Percentiles rank a stretch among this genome's conserved stretches.
Evolutionary conservation across 2,329 filamentous ascomycete species (phyloP).

Genomic region (Trichoderma breve): DNA sequence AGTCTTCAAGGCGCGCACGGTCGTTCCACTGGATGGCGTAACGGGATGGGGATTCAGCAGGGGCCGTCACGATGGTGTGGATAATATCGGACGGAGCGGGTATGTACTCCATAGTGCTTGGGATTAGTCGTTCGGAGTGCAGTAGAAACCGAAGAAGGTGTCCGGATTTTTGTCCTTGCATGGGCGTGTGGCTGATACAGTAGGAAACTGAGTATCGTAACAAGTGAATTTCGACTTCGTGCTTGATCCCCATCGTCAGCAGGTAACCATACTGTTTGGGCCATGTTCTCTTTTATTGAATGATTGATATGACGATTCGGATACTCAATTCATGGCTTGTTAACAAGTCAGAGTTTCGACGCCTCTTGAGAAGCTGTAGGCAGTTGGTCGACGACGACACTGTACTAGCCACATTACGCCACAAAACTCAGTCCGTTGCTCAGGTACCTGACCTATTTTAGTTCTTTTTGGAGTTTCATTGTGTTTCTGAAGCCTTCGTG

Average conservation of each 20-base stretch:
- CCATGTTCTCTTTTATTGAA: no score
- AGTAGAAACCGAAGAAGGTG: background rate
- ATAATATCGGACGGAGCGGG: conserved; percentile 11
- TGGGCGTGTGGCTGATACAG: background rate
- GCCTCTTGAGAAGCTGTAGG: background rate
- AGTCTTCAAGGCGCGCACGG: conserved; percentile 10
- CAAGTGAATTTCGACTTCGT: background rate
- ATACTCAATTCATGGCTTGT: background rate
- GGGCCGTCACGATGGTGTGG: conserved; percentile 17
- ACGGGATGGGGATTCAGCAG: conserved; percentile 11
- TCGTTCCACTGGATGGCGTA: conserved; percentile 16
- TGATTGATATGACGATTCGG: background rate
- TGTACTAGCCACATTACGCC: background rate
- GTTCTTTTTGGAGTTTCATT: background rate
- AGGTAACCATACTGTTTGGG: background rate
- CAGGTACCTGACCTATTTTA: background rate
- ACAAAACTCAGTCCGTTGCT: background rate
- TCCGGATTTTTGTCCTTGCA: background rate
- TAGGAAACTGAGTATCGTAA: background rate
- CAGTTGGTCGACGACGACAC: background rate
- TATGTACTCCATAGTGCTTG: background rate
- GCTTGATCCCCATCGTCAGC: background rate
- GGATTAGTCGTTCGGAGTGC: background rate
- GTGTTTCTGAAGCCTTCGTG: background rate
- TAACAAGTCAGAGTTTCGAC: background rate